Conservation (phyloP, 306 rosid species). For the Rubus parviflorus region DNA sequence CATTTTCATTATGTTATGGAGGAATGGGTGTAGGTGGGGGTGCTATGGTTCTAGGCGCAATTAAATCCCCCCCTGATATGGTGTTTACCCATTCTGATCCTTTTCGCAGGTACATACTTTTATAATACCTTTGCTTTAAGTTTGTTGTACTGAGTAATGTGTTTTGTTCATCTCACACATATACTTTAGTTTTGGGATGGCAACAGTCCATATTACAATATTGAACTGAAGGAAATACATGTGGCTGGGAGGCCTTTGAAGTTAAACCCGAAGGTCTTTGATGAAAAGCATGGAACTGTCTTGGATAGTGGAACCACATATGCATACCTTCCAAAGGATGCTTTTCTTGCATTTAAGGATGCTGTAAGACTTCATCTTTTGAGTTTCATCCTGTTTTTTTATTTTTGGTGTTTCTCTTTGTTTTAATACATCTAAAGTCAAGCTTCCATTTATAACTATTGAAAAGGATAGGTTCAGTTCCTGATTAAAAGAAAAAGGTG, state of each 20-base stretch:
- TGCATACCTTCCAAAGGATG: conserved; percentile 51
- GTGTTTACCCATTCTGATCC: conserved; percentile 48
- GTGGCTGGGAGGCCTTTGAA: conserved; percentile 48
- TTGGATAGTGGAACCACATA: conserved; percentile 63
- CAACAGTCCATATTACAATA: conserved; percentile 57
- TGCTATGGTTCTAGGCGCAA: conserved; percentile 53
- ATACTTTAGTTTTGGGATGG: conserved; percentile 41
- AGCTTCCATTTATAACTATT: conserved; percentile 6
- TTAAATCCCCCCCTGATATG: conserved; percentile 48
- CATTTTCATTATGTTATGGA: conserved; percentile 55
- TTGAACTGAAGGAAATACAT: conserved; percentile 50
- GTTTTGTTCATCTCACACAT: conserved; percentile 42
- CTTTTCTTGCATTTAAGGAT: conserved; percentile 40
- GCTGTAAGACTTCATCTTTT: conserved; percentile 37
- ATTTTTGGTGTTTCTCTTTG: background rate
- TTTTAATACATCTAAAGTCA: background rate
- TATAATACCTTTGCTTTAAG: background rate
- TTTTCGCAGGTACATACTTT: conserved; percentile 38
- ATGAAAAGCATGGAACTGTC: conserved; percentile 48
- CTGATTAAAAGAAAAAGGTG: background rate
- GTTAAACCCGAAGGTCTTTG: conserved; percentile 39
- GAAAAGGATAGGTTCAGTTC: background rate
- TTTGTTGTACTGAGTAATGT: conserved; percentile 7
- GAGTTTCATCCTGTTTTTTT: background rate
- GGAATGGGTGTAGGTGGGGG: conserved; percentile 65